Evolutionary conservation across 2,329 filamentous ascomycete genomes (phyloP), one percentile per base, ranked within the genome.

Genomic region (Trichophyton simii): DNA sequence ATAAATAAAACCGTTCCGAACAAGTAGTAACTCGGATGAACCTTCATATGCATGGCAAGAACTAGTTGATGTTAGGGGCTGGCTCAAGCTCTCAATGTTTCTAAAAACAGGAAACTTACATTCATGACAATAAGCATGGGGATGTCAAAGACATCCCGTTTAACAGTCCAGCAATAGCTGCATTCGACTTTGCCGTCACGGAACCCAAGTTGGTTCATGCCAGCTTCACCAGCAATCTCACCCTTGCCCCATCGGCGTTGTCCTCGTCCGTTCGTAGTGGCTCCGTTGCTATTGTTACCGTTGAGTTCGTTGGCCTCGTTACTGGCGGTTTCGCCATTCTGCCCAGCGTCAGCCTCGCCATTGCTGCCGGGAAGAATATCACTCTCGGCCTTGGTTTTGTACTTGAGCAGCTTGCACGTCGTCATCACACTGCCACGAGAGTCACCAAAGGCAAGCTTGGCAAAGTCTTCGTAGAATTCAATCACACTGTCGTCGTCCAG

Each of bases 121-220:
- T 96, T 96, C 79, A 97, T 92, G 70, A 96, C 89, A 74, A 97
- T 95, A 77, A 97, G 81, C 90, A 96, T 96, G 22, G 94, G 94
- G 74, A 97, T 96, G 77, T 97, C 92, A 77, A 97, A 97, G 46
- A 94, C 89, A 74, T 99, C 94, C 65, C 92, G 82, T 77, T 96
- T 96, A 65, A 97, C 91, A 65, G 89, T 92, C 91, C 92, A 97
- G 77, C 89, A 95, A 76, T 95, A 96, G 69, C 88, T 91, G 77
- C 91, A 96, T 72, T 95, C 89, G 62, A 97, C 88, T 75, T 94
- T 91, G 60, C 91, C 92, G 69, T 95, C 91, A 71, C 85, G 87
- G 70, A 89, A 80, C 0, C 83, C 89, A 13, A 96, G 82, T 69
- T 85, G 84, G 60, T 87, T 87, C 74, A 95, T 92, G 8, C 89